Evolutionary conservation across 768 basidiomycete genomes (phyloP).

Genomic region (Tricholoma bakamatsutake): DNA sequence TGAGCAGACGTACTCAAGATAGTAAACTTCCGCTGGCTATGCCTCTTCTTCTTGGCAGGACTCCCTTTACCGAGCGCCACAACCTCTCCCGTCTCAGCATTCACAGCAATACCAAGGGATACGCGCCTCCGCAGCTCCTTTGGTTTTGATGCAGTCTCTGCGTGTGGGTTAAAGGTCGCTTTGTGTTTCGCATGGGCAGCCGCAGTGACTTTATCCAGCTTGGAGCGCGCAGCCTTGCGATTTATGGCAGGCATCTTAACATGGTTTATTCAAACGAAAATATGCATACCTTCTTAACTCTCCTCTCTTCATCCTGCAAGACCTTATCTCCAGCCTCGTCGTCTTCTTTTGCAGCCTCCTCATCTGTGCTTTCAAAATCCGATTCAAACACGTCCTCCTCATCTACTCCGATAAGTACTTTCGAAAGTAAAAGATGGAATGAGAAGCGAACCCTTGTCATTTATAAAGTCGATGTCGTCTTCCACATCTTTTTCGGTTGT

Average conservation of each 20-base stretch:
- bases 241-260: neutral
- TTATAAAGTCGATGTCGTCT: conserved; percentile 68
- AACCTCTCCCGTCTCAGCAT: conserved; percentile 59
- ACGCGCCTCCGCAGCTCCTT: conserved; percentile 42
- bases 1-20: conserved; percentile 67
- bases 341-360: conserved; percentile 53
- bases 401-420: conserved; percentile 35
- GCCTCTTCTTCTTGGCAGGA: conserved; percentile 30
- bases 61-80: conserved; percentile 26
- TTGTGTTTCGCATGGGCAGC: conserved; percentile 62
- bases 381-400: conserved; percentile 80
- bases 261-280: neutral
- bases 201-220: conserved; percentile 58
- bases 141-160: conserved; percentile 17
- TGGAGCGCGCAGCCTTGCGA: conserved; percentile 45
- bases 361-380: conserved; percentile 84
- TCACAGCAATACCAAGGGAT: conserved; percentile 46
- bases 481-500: conserved; percentile 54
- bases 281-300: conserved; percentile 38
- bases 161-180: conserved; percentile 61
- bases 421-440: neutral
- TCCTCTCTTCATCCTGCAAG: conserved; percentile 56
- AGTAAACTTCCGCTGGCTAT: conserved; percentile 65
- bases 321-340: conserved; percentile 50
- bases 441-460: conserved; percentile 47